Percentiles rank a stretch among this genome's conserved stretches.
Evolutionary conservation across 2,329 filamentous ascomycete genomes (phyloP).

Genomic region (Colletotrichum scovillei): DNA sequence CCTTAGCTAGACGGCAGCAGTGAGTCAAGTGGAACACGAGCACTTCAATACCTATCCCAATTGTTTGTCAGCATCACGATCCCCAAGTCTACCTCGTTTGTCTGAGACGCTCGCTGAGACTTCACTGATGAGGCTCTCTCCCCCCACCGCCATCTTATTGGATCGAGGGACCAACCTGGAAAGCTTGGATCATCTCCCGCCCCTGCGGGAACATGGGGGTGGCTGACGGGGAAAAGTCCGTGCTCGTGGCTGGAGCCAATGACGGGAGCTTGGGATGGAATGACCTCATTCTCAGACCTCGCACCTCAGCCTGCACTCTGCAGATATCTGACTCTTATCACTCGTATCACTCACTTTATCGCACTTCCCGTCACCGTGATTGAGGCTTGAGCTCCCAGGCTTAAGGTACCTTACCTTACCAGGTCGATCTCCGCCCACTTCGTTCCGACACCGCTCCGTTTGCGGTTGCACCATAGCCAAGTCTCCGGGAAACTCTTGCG

Average conservation of each 20-base stretch:
- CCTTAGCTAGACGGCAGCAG: neutral
- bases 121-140: neutral
- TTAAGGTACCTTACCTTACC: no score
- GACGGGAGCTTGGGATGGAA: constrained; percentile 2
- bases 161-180: neutral
- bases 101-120: neutral
- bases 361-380: no score
- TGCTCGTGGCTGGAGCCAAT: constrained; percentile 24
- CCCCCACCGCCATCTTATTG: constrained; percentile 6
- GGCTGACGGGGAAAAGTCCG: constrained; percentile 10
- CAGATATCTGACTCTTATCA: neutral
- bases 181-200: constrained; percentile 26
- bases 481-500: neutral
- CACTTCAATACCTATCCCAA: neutral
- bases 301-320: no score
- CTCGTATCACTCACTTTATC: no score
- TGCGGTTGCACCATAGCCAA: constrained; percentile 9
- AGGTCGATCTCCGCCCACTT: no score
- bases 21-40: neutral
- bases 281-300: constrained; percentile 22
- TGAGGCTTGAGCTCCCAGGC: no score
- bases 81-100: neutral
- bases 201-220: constrained; percentile 27
- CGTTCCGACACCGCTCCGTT: constrained; percentile 32
- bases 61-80: neutral